Evolutionary conservation across 345 rosid species (phyloP).

Genomic region (Dipteronia dyeriana): DNA sequence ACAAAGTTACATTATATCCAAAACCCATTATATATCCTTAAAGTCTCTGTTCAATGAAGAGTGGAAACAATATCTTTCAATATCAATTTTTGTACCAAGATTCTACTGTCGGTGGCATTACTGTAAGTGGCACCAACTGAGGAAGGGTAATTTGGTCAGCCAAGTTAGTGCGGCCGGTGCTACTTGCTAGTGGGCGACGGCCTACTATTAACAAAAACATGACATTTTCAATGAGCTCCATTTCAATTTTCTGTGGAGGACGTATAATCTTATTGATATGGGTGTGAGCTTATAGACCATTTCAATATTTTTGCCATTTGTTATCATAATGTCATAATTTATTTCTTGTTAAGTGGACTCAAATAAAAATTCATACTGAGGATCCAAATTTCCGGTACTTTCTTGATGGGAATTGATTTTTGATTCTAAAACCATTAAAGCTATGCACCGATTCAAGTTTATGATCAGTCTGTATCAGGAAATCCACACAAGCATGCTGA

Average conservation of each 20-base stretch:
- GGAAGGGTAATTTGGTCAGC: not conserved
- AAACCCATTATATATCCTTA: not conserved
- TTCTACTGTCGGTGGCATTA: conserved; percentile 17
- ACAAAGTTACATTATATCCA: not conserved
- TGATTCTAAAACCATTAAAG: not conserved
- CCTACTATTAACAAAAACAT: not conserved
- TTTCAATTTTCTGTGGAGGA: too few relatives aligned
- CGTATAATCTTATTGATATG: too few relatives aligned
- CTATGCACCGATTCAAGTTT: not conserved
- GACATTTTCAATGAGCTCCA: not conserved
- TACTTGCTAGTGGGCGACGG: not conserved
- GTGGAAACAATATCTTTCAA: conserved; percentile 9
- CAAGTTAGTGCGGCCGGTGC: conserved; percentile 21
- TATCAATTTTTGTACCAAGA: conserved; percentile 1
- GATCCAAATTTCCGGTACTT: too few relatives aligned
- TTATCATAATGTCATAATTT: too few relatives aligned
- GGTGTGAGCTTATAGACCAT: too few relatives aligned
- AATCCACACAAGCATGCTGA: not conserved
- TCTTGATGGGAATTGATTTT: not conserved
- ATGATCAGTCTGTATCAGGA: not conserved
- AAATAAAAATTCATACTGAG: too few relatives aligned
- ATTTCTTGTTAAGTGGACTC: too few relatives aligned
- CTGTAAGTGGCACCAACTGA: not conserved
- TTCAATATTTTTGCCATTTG: too few relatives aligned
- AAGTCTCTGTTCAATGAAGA: not conserved